Percentiles rank a stretch among this genome's conserved stretches.
phyloP scores from a whole-genome alignment of 768 basidiomycete species.

The Boletus pseudopeckii region DNA sequence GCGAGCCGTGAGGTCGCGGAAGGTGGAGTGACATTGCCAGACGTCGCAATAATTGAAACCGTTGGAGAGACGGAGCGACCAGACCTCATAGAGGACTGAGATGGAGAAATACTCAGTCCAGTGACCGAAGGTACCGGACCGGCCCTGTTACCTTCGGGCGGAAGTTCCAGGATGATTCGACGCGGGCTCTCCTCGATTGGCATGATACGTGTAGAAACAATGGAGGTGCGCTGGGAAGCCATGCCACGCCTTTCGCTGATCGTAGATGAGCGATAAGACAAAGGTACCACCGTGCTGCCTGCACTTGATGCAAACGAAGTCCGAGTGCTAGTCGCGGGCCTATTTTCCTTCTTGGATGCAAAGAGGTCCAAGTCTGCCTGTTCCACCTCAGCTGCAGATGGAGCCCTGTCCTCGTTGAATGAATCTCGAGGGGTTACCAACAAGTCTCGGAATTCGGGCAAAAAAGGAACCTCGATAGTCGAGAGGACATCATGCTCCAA shows the following conservation, averaged over 20 bases:
- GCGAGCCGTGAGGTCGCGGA: constrained; percentile 41
- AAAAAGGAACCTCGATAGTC: constrained; percentile 81
- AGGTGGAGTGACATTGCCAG: constrained; percentile 18
- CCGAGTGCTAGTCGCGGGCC: constrained; percentile 30
- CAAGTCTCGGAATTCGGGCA: constrained; percentile 44
- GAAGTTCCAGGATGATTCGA: constrained; percentile 47
- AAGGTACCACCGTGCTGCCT: constrained; percentile 34
- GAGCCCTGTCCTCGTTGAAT: constrained; percentile 33
- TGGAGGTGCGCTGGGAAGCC: constrained; percentile 48
- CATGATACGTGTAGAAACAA: constrained; percentile 44
- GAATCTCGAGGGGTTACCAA: constrained; percentile 32
- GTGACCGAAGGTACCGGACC: constrained; percentile 32
- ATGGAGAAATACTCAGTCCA: constrained; percentile 58
- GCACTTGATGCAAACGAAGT: constrained; percentile 42
- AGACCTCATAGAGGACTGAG: constrained; percentile 59
- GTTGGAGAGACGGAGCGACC: constrained; percentile 49
- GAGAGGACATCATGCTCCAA: constrained; percentile 89
- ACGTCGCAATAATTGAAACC: constrained; percentile 19
- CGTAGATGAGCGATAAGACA: constrained; percentile 34
- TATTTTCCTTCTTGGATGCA: constrained; percentile 41
- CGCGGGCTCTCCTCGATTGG: constrained; percentile 74
- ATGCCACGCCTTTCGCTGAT: constrained; percentile 38
- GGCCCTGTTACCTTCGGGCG: constrained; percentile 38
- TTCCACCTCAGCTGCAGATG: constrained; percentile 58
- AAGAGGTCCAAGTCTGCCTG: constrained; percentile 75